phyloP scores from a whole-genome alignment of 257 asterid genomes.

The Primulina eburnea region DNA sequence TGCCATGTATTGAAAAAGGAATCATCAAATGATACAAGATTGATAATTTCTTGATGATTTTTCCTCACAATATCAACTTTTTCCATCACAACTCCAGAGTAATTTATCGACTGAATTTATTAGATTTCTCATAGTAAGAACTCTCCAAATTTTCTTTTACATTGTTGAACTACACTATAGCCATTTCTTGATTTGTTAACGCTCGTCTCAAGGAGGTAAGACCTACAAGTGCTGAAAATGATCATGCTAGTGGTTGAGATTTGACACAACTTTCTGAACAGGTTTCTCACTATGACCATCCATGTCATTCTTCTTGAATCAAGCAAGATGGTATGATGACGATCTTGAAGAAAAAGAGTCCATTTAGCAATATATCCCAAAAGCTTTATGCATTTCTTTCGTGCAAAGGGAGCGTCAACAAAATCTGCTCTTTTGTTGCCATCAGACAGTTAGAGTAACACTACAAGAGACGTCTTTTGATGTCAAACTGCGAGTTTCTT shows the following conservation, averaged over 20 bases:
- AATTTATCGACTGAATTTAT: neutral
- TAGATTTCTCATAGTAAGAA: neutral
- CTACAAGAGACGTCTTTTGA: neutral
- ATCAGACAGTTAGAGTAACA: neutral
- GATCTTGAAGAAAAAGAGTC: neutral
- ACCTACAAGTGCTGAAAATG: neutral
- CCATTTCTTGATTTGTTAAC: neutral
- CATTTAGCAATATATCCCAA: neutral
- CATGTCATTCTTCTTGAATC: neutral
- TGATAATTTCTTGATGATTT: neutral
- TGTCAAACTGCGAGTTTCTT: neutral
- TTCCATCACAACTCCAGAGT: constrained; percentile 3
- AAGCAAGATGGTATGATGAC: neutral
- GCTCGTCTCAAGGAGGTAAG: neutral
- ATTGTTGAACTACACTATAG: neutral
- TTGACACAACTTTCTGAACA: neutral
- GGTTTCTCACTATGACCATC: neutral
- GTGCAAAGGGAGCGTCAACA: neutral
- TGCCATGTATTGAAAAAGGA: neutral
- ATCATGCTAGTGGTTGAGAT: neutral
- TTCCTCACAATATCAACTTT: neutral
- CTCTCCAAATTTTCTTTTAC: neutral
- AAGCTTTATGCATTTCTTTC: neutral
- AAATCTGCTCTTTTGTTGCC: neutral
- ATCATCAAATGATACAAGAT: neutral